Evolutionary conservation across 2,329 filamentous ascomycete genomes (phyloP).

Genomic region (Trichoderma pleuroti): DNA sequence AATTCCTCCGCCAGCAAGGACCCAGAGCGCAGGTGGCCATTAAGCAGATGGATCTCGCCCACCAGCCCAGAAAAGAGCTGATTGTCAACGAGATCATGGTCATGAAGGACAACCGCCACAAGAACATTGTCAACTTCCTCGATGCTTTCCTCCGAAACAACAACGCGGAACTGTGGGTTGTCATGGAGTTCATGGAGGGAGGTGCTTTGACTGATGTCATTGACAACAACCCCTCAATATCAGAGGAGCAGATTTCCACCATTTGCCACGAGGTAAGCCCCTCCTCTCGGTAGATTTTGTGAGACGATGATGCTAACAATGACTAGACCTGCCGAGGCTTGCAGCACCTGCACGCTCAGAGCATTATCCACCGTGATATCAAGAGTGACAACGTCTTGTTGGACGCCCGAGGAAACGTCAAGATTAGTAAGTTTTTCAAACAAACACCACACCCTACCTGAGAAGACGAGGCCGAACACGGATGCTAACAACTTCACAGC

Average conservation of each 20-base stretch:
- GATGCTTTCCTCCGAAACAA: slow-evolving; percentile 96
- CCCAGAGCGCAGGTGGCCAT: slow-evolving; percentile 88
- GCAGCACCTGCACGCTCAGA: slow-evolving; percentile 90
- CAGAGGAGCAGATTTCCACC: slow-evolving; percentile 94
- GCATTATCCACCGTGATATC: slow-evolving; percentile 98
- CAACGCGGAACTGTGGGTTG: slow-evolving; percentile 94
- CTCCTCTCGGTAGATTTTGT: too few relatives aligned
- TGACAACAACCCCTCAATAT: slow-evolving; percentile 92
- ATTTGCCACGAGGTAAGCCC: slow-evolving; percentile 85
- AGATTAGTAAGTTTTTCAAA: slow-evolving; percentile 71
- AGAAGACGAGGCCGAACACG: background rate
- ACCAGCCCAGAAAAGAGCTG: slow-evolving; percentile 94
- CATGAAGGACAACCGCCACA: slow-evolving; percentile 98
- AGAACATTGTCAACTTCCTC: slow-evolving; percentile 98
- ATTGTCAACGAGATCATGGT: slow-evolving; percentile 99
- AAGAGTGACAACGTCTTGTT: slow-evolving; percentile 98
- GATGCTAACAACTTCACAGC: slow-evolving; percentile 53
- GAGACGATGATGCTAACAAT: background rate
- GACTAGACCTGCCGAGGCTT: slow-evolving; percentile 87
- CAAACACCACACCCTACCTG: background rate
- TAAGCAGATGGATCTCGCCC: slow-evolving; percentile 98
- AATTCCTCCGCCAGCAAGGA: slow-evolving; percentile 75
- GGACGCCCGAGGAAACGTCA: slow-evolving; percentile 91
- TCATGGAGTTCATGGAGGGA: slow-evolving; percentile 99
- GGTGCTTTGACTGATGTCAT: slow-evolving; percentile 97